These are phyloP conservation scores for Rhodotorula sp. DNA, from an alignment of 1,284 basidiomycete species.

Conservation along the genomic window DNA sequence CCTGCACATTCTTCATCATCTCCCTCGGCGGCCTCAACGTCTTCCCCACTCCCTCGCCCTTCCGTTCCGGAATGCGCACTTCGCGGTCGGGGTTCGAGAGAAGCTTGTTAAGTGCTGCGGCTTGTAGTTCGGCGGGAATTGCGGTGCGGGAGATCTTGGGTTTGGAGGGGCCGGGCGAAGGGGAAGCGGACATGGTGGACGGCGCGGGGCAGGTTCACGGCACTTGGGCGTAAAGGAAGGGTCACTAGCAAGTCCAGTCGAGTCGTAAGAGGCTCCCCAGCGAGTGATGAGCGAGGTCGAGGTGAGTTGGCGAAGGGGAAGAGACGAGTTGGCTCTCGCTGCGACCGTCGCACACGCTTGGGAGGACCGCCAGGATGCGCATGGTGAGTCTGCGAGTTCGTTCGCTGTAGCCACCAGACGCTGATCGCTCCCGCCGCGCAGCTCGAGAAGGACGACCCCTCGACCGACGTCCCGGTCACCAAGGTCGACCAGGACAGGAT, in stretches of 20 bases:
- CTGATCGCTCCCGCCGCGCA: neutral
- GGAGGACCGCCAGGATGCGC: neutral
- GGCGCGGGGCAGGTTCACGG: no score
- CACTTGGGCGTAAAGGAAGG: no score
- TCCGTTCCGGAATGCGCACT: conserved; percentile 68
- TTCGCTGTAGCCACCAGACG: neutral
- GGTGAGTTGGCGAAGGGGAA: neutral
- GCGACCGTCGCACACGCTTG: neutral
- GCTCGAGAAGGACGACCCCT: conserved; percentile 11
- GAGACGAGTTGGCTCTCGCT: neutral
- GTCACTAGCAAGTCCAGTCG: no score
- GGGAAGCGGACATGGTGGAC: neutral
- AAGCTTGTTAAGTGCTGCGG: conserved; percentile 64
- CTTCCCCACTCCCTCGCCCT: conserved; percentile 57
- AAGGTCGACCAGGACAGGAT: conserved; percentile 87
- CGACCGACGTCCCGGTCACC: conserved; percentile 26
- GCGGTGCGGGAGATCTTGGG: conserved; percentile 18
- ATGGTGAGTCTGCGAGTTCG: neutral
- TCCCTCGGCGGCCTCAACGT: conserved; percentile 71
- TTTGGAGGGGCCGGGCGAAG: neutral
- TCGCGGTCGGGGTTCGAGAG: conserved; percentile 82
- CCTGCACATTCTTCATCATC: conserved; percentile 99
- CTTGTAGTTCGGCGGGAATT: conserved; percentile 34
- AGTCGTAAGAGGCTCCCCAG: no score
- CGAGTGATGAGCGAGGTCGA: neutral